Conservation (phyloP, 2,329 filamentous ascomycete genomes). For the Ustulina deusta region DNA sequence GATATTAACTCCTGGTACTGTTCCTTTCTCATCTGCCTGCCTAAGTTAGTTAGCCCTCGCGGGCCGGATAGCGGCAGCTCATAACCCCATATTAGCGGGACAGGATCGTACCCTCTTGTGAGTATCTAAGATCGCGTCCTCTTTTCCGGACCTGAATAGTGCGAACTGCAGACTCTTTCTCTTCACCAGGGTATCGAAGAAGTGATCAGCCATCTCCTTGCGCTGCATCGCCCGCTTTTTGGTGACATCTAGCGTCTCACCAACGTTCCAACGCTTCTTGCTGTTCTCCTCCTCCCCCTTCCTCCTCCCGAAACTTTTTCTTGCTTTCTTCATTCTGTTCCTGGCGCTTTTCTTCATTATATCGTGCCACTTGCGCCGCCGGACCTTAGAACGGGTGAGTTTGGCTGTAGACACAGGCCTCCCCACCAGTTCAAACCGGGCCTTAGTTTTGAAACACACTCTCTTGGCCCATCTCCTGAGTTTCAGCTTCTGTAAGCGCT, state of each 20-base stretch:
- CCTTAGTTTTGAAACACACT: conserved; percentile 42
- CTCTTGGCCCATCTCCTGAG: conserved; percentile 44
- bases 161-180: conserved; percentile 28
- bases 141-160: not conserved
- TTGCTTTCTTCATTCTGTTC: not conserved
- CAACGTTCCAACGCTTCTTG: conserved; percentile 9
- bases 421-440: conserved; percentile 39
- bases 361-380: conserved; percentile 28
- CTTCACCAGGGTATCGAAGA: conserved; percentile 13
- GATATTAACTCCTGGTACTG: not conserved
- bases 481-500: conserved; percentile 43
- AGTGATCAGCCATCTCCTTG: not conserved
- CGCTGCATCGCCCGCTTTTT: conserved; percentile 8
- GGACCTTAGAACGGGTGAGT: conserved; percentile 9
- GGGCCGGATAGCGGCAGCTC: not conserved
- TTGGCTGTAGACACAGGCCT: conserved; percentile 22
- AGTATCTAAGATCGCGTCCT: not conserved
- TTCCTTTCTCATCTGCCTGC: not conserved
- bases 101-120: conserved; percentile 31
- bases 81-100: conserved; percentile 14
- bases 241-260: conserved; percentile 6
- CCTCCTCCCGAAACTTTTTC: not conserved
- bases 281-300: conserved; percentile 3
- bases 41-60: not conserved
- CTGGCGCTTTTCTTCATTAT: conserved; percentile 2